Evolutionary conservation across 208 protist genomes (phyloP), one percentile per base, ranked within the genome.

Genomic region (Porcisia hertigi): DNA sequence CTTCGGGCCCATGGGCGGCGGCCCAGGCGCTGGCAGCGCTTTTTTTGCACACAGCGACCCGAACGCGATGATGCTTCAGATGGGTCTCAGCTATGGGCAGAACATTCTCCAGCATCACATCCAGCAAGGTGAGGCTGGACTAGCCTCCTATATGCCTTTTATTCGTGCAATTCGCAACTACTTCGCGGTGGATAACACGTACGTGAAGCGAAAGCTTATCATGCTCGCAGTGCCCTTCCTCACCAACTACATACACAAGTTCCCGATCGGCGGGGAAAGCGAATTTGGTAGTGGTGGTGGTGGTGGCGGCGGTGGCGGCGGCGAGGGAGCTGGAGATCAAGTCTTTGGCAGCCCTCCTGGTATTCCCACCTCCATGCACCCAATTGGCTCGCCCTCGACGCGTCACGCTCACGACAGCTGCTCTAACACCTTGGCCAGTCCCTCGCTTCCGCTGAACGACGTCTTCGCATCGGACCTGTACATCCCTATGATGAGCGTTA

Each of bases 31-130:
- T 11, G 77, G 77, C 41, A 71, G 49, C 18, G 54, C 73, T 20
- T 71, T 72, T 18, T 60, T 76, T 30, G 73, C 73, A 41, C 72
- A 75, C 55, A 69, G 53, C 34, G 65, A 79, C 60, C 39, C 76
- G 0, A 82, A 86, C 58, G 64, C 86, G 36, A 79, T 92, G 67
- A 87, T 95, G 91, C 69, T 95, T 54, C 82, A 93, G 58, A 89
- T 93, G 84, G 93, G 93, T 4, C 65, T 97, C 36, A 81, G 86
- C 25, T 97, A 95, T 84, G 93, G 93, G 25, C 86, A 95, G 65
- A 87, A 75, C 62, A 74, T 95, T 52, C 71, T 95, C 16, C 81
- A 91, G 55, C 79, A 94, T n/a, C 82, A 84, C 34, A 43, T 94
- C 14, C 81, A 92, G 55, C 79, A 92, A 45, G 79, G 89, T 30